phyloP scores from a whole-genome alignment of 2,329 filamentous ascomycete genomes.

The Aspergillus neoniger region DNA sequence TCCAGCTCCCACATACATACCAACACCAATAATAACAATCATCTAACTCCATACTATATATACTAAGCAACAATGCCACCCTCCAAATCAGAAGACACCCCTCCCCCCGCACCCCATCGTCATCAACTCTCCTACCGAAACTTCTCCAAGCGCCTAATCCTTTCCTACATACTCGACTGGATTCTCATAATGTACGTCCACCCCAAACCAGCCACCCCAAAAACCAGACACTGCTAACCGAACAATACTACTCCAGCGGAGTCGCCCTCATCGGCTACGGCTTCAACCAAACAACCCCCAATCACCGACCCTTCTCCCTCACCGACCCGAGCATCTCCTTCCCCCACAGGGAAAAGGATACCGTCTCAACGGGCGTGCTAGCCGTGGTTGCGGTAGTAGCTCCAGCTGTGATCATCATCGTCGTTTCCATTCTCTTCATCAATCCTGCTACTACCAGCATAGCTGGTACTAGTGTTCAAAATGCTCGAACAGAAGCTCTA shows the following conservation, averaged over 20 bases:
- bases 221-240: background rate
- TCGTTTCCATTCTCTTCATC: conserved; percentile 69
- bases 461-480: conserved; percentile 55
- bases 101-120: background rate
- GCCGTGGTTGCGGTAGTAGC: conserved; percentile 63
- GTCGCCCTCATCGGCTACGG: conserved; percentile 62
- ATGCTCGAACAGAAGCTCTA: too few relatives aligned
- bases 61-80: background rate
- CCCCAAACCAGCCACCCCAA: background rate
- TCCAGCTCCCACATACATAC: too few relatives aligned
- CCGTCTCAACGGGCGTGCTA: conserved; percentile 68
- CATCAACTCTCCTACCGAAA: background rate
- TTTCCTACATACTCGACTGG: conserved; percentile 76
- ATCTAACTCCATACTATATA: background rate
- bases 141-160: conserved; percentile 55
- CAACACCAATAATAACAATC: background rate
- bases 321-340: conserved; percentile 78
- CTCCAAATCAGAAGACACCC: background rate
- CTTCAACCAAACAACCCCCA: conserved; percentile 63
- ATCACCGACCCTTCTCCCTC: conserved; percentile 70
- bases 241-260: conserved; percentile 40
- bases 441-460: conserved; percentile 62
- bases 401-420: conserved; percentile 67
- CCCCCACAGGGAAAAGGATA: conserved; percentile 70
- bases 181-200: conserved; percentile 57